Base-by-base conservation (phyloP, 176 grass and related monocot species). In the Chloris gayana region DNA sequence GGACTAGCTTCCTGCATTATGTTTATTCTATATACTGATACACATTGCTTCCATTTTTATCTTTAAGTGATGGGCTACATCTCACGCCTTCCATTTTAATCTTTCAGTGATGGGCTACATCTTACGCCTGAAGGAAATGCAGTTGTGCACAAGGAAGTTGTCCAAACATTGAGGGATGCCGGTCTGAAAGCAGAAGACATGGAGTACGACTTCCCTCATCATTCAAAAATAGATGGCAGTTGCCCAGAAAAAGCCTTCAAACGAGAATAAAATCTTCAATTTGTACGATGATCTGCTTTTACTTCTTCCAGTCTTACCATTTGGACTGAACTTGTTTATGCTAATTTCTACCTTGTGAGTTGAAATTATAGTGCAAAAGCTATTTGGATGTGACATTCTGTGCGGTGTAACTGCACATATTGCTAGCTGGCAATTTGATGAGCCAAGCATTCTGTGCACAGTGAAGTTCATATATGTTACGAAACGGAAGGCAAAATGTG, bases 71-170 rank as follows among this genome's bases (percentile, higher is more conserved):
- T n/a, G 94, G 91, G 24, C 78, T 94, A 44, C 89, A 97, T 61
- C 81, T 97, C 67, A 97, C 91, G 60, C 71, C 62, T 47, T n/a
- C n/a, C n/a, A 12, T 82, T 77, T 72, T 24, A 25, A 31, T 83
- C 56, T 91, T 63, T 0, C 77, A 97, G 94, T 46, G 94, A 97
- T n/a, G 94, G 91, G 24, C 78, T 94, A 45, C 89, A 97, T 62
- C 82, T 97, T 62, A 97, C 91, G 61, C 71, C 63, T 49, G 87
- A 92, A 88, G 91, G 94, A 73, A 94, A 97, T 39, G 64, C 69
- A 33, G 64, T 97, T 77, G 89, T 97, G 31, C 79, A 92, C 80
- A 71, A 84, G 84, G 83, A 94, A 76, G 80, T 92, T n/a, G 76
- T 94, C 30, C 35, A 80, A 67, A 64, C 87, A 41, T 81, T 97